These are phyloP conservation scores for Marvania coccoides DNA, from an alignment of 139 green algal species.

Conservation along the genomic window DNA sequence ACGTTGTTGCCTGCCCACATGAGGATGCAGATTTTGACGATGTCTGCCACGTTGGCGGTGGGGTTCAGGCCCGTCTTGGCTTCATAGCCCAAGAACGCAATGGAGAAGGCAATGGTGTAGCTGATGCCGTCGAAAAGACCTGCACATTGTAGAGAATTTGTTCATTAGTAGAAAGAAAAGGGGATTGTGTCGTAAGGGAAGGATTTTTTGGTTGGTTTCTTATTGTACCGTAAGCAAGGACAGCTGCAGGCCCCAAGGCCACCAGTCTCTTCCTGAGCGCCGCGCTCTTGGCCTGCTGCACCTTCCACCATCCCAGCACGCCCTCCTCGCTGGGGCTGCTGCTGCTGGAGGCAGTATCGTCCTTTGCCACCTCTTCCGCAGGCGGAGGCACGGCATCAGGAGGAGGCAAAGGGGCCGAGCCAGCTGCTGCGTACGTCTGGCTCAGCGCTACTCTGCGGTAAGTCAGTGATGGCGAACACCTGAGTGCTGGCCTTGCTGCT, in stretches of 20 bases:
- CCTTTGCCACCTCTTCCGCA: no score
- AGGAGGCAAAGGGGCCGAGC: not conserved
- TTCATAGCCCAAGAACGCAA: constrained; percentile 29
- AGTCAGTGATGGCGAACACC: not conserved
- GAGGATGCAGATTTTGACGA: constrained; percentile 31
- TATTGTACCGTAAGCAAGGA: constrained; percentile 17
- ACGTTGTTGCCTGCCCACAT: constrained; percentile 39
- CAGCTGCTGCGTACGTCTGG: not conserved
- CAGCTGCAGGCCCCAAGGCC: constrained; percentile 18
- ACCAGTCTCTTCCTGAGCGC: constrained; percentile 4
- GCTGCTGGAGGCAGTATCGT: not conserved
- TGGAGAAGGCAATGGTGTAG: constrained; percentile 29
- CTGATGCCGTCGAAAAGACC: constrained; percentile 11
- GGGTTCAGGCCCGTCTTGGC: constrained; percentile 28
- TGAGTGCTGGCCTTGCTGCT: not conserved
- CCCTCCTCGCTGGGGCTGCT: not conserved
- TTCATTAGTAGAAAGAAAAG: not conserved
- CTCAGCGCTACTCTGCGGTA: not conserved
- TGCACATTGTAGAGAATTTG: not conserved
- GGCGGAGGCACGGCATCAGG: no score
- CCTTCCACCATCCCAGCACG: constrained; percentile 9
- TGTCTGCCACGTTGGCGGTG: constrained; percentile 25
- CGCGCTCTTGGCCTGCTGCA: not conserved
- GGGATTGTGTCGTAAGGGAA: not conserved
- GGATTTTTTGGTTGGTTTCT: not conserved